Base-by-base conservation (phyloP, 176 grass and related monocot species). In the Hsuehochloa calcarea region DNA sequence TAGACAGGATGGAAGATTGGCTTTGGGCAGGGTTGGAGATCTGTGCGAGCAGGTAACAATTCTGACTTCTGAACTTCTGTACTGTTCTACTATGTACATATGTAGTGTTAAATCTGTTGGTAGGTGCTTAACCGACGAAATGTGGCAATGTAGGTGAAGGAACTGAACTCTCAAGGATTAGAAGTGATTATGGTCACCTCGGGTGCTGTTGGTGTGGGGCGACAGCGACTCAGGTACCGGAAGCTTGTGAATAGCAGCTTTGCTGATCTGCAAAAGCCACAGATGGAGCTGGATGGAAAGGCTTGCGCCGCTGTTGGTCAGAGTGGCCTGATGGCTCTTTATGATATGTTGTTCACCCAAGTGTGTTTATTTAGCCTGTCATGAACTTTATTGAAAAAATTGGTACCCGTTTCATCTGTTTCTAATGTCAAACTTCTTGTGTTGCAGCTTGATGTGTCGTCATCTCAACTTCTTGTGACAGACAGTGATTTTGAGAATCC, bases 111-210 rank as follows among this genome's bases (percentile, higher is more conserved):
- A 44, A 79, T 81, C 49, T 75, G 56, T 52, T 71, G 23, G 20
- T 22, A 15, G 9, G 35, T 78, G 6, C 64, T 74, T 67, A 65
- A 46, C 25, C 55, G 11, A 74, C 8, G 20, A 79, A 62, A 68
- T 89, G 22, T 59, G 16, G 1, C 76, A 63, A 81, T 86, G 77
- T 60, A 99, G 96, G 80, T 99, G 44, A 92, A 99, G 80, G 93
- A 94, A 67, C 91, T 99, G 6, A 99, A 94, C 17, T 66, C 88
- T 63, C 80, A 82, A 81, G 96, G 93, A 47, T 96, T 84, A 17
- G 96, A 99, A 70, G 93, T 99, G 68, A 96, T 99, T 80, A 65
- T 99, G 69, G 96, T 99, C 41, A 96, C 88, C 70, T 99, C 96
- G 8, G 96, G 96, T 45, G 96, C 96, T 86, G 96, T 99, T 76